These are phyloP conservation scores for Hericium coralloides DNA, from an alignment of 768 basidiomycete genomes.

Conservation along the genomic window DNA sequence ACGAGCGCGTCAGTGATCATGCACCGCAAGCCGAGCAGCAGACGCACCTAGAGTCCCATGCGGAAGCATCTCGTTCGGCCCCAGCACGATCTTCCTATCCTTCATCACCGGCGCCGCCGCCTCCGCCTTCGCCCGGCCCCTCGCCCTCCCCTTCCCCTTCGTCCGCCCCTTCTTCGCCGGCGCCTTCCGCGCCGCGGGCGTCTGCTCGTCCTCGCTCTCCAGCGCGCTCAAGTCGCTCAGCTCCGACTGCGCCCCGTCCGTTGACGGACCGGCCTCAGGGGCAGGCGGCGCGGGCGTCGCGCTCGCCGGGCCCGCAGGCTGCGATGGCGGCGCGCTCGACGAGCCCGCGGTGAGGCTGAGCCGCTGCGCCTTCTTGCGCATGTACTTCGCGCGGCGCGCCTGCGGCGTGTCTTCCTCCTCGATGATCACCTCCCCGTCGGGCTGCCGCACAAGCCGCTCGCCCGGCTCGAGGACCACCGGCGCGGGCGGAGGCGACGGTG, in stretches of 20 bases:
- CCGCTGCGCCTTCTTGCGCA: conserved; percentile 31
- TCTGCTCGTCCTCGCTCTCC: conserved; percentile 5
- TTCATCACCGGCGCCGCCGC: conserved; percentile 4
- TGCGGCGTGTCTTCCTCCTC: conserved; percentile 69
- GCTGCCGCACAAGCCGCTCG: conserved; percentile 19
- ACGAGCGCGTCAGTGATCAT: not conserved
- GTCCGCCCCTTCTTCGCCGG: not conserved
- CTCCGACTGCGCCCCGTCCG: conserved; percentile 5
- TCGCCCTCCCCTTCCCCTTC: not conserved
- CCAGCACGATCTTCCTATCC: conserved; percentile 25
- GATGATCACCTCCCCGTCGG: conserved; percentile 50
- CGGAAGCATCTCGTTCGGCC: conserved; percentile 30
- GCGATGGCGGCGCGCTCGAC: not conserved
- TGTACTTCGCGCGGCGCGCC: conserved; percentile 50
- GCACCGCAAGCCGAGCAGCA: not conserved
- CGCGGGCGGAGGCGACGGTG: not conserved
- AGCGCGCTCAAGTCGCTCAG: conserved; percentile 12
- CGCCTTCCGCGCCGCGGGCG: not conserved
- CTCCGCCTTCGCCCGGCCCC: conserved; percentile 1
- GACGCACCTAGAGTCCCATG: conserved; percentile 59
- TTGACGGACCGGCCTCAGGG: not conserved
- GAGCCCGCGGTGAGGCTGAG: not conserved
- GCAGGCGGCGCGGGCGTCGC: not conserved
- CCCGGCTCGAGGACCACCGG: conserved; percentile 6
- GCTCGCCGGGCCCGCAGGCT: not conserved